Percentiles rank a stretch among this genome's conserved stretches.
Conservation (phyloP, 257 asterid genomes). For the Haberlea rhodopensis region DNA sequence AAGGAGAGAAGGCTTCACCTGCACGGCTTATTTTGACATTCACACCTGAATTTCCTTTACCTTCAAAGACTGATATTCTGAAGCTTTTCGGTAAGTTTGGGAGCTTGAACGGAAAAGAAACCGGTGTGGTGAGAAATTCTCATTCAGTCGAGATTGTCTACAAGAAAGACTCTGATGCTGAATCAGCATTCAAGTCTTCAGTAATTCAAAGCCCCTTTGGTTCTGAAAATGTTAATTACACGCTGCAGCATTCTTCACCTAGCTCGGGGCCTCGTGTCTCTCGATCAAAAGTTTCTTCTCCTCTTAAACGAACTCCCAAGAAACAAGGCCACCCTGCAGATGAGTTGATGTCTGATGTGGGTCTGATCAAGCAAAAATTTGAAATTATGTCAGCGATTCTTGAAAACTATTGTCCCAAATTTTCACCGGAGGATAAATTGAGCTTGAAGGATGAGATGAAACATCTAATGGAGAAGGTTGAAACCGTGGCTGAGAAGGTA, state of each 20-base stretch:
- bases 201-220: conserved; percentile 44
- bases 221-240: conserved; percentile 29
- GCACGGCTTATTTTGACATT: conserved; percentile 47
- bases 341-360: conserved; percentile 32
- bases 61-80: conserved; percentile 52
- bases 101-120: no score
- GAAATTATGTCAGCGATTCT: conserved; percentile 31
- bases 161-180: conserved; percentile 40
- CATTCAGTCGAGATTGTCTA: no score
- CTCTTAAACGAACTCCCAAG: conserved; percentile 23
- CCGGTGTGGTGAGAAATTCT: no score
- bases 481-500: no score
- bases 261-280: conserved; percentile 26
- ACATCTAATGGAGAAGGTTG: no score
- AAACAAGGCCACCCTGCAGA: conserved; percentile 21
- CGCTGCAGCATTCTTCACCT: conserved; percentile 32
- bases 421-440: conserved; percentile 29
- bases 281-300: conserved; percentile 12
- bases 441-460: conserved; percentile 30
- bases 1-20: conserved; percentile 27
- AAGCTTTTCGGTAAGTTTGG: no score
- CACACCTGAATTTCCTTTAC: conserved; percentile 45
- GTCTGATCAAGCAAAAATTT: conserved; percentile 28
- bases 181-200: conserved; percentile 48
- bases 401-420: conserved; percentile 30